Base-by-base conservation (phyloP, 441 rosid genomes). In the Populus trichocarpa region DNA sequence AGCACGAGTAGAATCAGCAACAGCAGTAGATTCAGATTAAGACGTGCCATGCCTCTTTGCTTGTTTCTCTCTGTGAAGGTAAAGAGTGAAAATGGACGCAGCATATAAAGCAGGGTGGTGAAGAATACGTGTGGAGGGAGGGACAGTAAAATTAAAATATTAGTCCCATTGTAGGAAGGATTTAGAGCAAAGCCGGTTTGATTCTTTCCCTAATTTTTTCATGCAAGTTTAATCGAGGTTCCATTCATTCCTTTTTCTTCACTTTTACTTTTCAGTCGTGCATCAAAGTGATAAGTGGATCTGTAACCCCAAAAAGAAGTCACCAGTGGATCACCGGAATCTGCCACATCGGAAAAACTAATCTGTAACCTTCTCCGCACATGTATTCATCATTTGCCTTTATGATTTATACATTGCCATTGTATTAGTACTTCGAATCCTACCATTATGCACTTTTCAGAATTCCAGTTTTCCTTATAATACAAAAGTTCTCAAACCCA, bases 201-300 rank as follows among this genome's bases (percentile, higher is more conserved):
- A 90, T 89, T 85, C 94, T 67, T 89, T 89, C 76, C 94, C 89
- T 76, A 67, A 70, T 75, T 84, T 84, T 77, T 72, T 81, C 81
- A 3, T 23, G 79, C 87, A 87, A 84, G 87, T 80, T 81, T 83
- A 32, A 74, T 84, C 81, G 81, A 76, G 88, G 80, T 86, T 86
- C 93, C 63, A 23, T 67, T 70, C 78, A 40, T 67, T 66, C 25
- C 40, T 26, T 78, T 76, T 70, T 20, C 8, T 11, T 5, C 8
- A 8, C 40, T 33, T 64, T 64, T 71, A 23, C 16, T 20, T 70
- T 79, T 59, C 33, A 18, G 12, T 2, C 63, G 61, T 26, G 26
- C 42, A 25, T 20, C 70, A 61, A 38, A 63, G 50, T 20, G 1
- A 16, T 23, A 33, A 10, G 25, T 77, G 70, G 70, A 30, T 77